Evolutionary conservation across 208 protist species (phyloP).

Genomic region (Angomonas ambiguus): DNA sequence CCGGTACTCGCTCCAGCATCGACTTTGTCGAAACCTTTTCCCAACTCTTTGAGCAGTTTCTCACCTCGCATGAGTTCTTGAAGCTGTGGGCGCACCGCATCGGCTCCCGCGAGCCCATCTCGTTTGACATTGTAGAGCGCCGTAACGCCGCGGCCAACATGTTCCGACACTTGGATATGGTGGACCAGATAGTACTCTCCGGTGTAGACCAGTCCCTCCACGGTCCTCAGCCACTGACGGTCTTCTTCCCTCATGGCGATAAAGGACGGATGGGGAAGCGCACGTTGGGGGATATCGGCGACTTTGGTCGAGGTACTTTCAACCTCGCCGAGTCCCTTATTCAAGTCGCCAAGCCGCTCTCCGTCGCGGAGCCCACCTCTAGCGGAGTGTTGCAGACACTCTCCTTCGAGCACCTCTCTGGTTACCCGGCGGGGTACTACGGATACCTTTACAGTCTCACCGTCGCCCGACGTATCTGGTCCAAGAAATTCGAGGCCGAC

Average conservation of each 20-base stretch:
- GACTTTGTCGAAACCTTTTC: slow-evolving; percentile 94
- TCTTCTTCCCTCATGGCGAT: slow-evolving; percentile 79
- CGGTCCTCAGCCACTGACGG: slow-evolving; percentile 81
- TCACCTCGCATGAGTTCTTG: slow-evolving; percentile 88
- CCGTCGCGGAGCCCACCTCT: slow-evolving; percentile 68
- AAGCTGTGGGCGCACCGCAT: slow-evolving; percentile 85
- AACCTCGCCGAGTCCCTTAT: slow-evolving; percentile 80
- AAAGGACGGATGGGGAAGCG: slow-evolving; percentile 71
- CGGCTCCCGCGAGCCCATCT: slow-evolving; percentile 85
- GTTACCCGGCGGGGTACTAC: slow-evolving; percentile 91
- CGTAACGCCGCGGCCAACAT: slow-evolving; percentile 80
- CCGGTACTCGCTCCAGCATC: slow-evolving; percentile 88
- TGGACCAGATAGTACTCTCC: slow-evolving; percentile 87
- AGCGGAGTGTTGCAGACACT: slow-evolving; percentile 63
- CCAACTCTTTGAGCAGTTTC: slow-evolving; percentile 92
- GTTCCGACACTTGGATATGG: slow-evolving; percentile 85
- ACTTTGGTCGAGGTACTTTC: slow-evolving; percentile 73
- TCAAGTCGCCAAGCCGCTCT: slow-evolving; percentile 72
- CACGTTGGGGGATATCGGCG: slow-evolving; percentile 65
- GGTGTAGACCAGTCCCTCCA: slow-evolving; percentile 86
- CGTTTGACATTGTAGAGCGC: slow-evolving; percentile 83
- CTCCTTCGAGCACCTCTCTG: slow-evolving; percentile 88
- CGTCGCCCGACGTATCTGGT: slow-evolving; percentile 86
- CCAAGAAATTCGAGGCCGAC: slow-evolving; percentile 83
- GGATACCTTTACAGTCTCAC: slow-evolving; percentile 90